Conservation (phyloP, 2,329 filamentous ascomycete genomes). For the Xylaria sp. region DNA sequence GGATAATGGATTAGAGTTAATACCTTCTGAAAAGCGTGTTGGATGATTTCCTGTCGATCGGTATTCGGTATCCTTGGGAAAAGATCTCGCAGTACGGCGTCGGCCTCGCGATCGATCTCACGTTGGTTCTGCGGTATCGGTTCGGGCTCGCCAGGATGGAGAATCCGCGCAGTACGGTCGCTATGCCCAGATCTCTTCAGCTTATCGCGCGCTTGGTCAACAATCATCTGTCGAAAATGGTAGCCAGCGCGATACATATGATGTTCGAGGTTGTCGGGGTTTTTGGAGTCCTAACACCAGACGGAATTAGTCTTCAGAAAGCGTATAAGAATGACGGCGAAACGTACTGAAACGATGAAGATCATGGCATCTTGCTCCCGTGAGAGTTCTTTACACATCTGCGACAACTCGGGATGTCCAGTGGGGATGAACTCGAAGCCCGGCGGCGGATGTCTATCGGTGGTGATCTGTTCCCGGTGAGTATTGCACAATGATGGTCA, state of each 20-base stretch:
- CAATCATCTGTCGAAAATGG: conserved; percentile 61
- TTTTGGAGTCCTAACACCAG: conserved; percentile 27
- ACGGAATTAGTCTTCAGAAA: too few species aligned
- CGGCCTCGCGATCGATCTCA: conserved; percentile 64
- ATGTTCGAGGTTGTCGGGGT: conserved; percentile 41
- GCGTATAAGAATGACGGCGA: neutral
- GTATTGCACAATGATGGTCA: conserved; percentile 14
- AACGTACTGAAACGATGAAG: conserved; percentile 66
- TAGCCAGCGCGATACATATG: conserved; percentile 64
- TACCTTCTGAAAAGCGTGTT: conserved; percentile 66
- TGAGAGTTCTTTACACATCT: conserved; percentile 66
- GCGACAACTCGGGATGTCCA: conserved; percentile 63
- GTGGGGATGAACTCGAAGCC: conserved; percentile 66
- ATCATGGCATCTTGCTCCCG: conserved; percentile 64
- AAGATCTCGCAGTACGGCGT: conserved; percentile 63
- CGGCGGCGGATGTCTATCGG: conserved; percentile 54
- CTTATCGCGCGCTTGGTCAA: conserved; percentile 53
- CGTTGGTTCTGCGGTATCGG: conserved; percentile 62
- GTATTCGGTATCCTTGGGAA: conserved; percentile 68
- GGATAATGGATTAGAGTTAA: conserved; percentile 27
- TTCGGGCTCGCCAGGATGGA: conserved; percentile 48
- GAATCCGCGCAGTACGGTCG: conserved; percentile 30
- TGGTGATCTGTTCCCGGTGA: conserved; percentile 52
- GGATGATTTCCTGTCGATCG: conserved; percentile 64
- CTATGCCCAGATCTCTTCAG: conserved; percentile 30